Conservation (phyloP, 345 rosid genomes). For the Lepidium didymum region DNA sequence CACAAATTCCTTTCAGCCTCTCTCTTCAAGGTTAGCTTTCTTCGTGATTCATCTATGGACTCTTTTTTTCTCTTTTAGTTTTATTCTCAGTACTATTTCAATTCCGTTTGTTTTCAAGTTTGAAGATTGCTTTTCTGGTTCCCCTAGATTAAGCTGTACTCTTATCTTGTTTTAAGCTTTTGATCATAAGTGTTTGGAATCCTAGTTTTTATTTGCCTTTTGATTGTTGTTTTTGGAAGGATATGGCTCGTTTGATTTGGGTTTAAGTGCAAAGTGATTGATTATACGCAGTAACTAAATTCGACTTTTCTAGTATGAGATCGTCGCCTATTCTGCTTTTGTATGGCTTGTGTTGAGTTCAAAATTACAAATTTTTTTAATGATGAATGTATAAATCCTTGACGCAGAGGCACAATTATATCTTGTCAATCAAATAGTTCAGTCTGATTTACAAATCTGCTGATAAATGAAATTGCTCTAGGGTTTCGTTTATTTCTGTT, state of each 20-base stretch:
- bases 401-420: background rate
- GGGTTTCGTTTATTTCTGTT: background rate
- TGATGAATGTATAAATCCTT: background rate
- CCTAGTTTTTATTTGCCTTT: background rate
- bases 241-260: background rate
- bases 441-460: background rate
- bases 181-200: background rate
- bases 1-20: background rate
- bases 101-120: background rate
- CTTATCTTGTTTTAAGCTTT: background rate
- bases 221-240: conserved; percentile 3
- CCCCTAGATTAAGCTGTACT: background rate
- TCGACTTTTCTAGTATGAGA: background rate
- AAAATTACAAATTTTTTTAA: background rate
- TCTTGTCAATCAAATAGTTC: background rate
- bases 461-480: background rate
- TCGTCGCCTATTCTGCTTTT: background rate
- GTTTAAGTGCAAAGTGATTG: background rate
- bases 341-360: background rate
- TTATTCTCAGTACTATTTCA: background rate
- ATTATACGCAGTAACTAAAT: background rate
- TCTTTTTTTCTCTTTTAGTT: background rate
- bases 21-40: conserved; percentile 21
- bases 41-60: background rate
- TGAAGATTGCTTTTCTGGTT: background rate